Base-by-base conservation (phyloP, 2,329 filamentous ascomycete species). In the Rachicladosporium sp. region DNA sequence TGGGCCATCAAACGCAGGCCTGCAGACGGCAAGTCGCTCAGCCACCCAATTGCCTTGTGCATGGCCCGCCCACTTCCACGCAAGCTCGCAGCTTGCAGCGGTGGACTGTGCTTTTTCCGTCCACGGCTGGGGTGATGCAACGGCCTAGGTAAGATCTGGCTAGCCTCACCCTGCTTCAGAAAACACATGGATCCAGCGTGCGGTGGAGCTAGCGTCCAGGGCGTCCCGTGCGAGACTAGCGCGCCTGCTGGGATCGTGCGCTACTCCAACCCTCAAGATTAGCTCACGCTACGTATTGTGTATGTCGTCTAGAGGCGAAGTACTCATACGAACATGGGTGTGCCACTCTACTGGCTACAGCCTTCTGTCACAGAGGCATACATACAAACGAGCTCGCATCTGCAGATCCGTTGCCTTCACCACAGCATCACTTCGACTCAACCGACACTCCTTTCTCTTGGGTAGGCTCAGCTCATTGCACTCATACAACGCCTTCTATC, bases 221-320 rank as follows among this genome's bases (percentile, higher is more conserved):
- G 33, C 35, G 13, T 40, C 33, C 38, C 38, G 38, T 32, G 32
- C 29, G 32, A 35, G 15, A 11, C 38, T 41, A 41, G 34, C 38
- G 38, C 37, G 33, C 31, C 34, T 36, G 30, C 33, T 31, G 34
- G 33, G 33, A 36, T 36, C 38, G 38, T 41, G 38, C 38, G 15
- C 34, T 19, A 19, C 15, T 27, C 38, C 38, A 41, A 36, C 38
- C 38, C 30, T 34, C 38, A 41, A 41, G 38, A 41, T 41, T 41
- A 41, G 38, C 38, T 41, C 38, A 31, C 30, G 38, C 38, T 41
- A 41, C 38, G 38, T 41, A 41, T 41, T 15, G 38, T 40, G 38
- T 19, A 19, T 40, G 38, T 41, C 38, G 38, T 41, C 34, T 41
- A 36, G 38, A 41, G 38, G 38, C 38, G 38, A 41, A 33, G 38